Evolutionary conservation across 495 filamentous ascomycete species (phyloP).

Genomic region (Cercophora newfieldiana): DNA sequence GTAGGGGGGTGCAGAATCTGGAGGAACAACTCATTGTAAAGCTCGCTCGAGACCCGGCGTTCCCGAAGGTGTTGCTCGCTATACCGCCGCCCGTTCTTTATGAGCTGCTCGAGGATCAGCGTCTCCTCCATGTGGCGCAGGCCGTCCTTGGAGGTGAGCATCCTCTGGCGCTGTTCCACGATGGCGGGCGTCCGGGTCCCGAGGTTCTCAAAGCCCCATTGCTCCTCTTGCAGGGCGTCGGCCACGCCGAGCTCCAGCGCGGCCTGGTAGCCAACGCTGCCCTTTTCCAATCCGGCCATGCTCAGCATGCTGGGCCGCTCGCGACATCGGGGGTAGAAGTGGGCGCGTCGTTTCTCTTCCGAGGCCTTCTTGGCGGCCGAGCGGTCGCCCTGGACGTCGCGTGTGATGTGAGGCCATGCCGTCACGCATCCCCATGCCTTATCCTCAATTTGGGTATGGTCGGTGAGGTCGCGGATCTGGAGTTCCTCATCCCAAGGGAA

Average conservation of each 20-base stretch:
- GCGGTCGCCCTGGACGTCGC: constrained; percentile 43
- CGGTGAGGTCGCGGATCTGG: constrained; percentile 61
- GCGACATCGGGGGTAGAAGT: constrained; percentile 59
- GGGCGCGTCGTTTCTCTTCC: constrained; percentile 47
- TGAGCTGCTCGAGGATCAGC: constrained; percentile 52
- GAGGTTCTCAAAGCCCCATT: constrained; percentile 48
- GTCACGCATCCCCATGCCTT: constrained; percentile 56
- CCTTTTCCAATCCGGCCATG: constrained; percentile 69
- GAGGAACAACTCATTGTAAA: constrained; percentile 62
- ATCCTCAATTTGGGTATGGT: constrained; percentile 58
- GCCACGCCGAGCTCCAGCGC: constrained; percentile 68
- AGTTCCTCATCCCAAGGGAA: constrained; percentile 71
- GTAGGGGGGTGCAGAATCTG: constrained; percentile 59
- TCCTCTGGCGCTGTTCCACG: constrained; percentile 49
- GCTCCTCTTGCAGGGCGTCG: constrained; percentile 58
- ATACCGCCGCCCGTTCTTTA: constrained; percentile 50
- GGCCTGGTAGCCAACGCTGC: constrained; percentile 72
- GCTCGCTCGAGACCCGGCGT: constrained; percentile 44
- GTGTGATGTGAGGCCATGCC: constrained; percentile 51
- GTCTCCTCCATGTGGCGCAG: constrained; percentile 54
- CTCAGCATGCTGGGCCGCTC: constrained; percentile 74
- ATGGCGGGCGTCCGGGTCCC: constrained; percentile 43
- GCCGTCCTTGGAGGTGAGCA: constrained; percentile 50
- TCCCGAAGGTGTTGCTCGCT: constrained; percentile 38
- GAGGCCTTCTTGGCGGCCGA: constrained; percentile 34